Conservation (phyloP, 352 stramenopile species). For the Pythium scleroteichum region DNA sequence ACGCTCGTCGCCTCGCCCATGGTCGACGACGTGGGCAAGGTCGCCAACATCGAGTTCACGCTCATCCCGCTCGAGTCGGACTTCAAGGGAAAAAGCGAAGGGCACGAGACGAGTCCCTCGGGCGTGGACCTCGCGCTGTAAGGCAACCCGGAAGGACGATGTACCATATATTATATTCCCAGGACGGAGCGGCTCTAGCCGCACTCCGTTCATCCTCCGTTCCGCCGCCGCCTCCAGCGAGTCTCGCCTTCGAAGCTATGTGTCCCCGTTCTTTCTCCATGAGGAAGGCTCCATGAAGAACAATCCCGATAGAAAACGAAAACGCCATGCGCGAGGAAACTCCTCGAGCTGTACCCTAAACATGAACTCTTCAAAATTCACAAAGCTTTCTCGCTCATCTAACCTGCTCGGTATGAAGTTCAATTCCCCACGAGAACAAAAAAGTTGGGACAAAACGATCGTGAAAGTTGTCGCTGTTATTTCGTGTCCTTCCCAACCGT, state of each 20-base stretch:
- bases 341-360: slow-evolving; percentile 14
- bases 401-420: too few species aligned
- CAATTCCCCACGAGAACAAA: too few species aligned
- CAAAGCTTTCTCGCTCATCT: too few species aligned
- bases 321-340: not conserved
- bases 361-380: too few species aligned
- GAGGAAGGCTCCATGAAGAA: slow-evolving; percentile 3
- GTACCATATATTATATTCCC: slow-evolving; percentile 36
- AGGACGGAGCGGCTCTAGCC: not conserved
- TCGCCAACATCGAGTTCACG: slow-evolving; percentile 59
- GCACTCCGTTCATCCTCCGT: not conserved
- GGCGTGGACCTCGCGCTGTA: slow-evolving; percentile 56
- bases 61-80: slow-evolving; percentile 54
- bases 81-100: slow-evolving; percentile 33
- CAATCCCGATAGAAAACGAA: slow-evolving; percentile 8
- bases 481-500: too few species aligned
- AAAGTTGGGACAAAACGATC: too few species aligned
- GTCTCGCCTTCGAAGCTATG: slow-evolving; percentile 3
- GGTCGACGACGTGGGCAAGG: slow-evolving; percentile 53
- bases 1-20: slow-evolving; percentile 63
- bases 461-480: too few species aligned
- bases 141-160: slow-evolving; percentile 8
- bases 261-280: slow-evolving; percentile 4
- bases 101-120: slow-evolving; percentile 57
- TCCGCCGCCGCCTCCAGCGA: not conserved